Base-by-base conservation (phyloP, 2,329 filamentous ascomycete species). In the Incumbomyces lentus region DNA sequence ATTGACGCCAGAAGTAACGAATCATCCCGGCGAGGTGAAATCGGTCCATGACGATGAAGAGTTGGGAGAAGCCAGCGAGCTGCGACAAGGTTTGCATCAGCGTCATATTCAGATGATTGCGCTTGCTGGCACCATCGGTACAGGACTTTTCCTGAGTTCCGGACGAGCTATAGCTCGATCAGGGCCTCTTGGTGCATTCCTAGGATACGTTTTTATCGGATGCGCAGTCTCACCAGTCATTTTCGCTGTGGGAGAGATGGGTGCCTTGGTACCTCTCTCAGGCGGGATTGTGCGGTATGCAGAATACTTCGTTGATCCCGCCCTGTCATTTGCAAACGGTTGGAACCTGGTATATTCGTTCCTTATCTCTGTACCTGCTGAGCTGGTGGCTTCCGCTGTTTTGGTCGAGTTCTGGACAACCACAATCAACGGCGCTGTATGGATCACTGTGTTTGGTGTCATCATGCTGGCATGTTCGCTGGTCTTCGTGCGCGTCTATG, bases 331-430 rank as follows among this genome's bases (percentile, higher is more conserved):
- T 55, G 69, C 69, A 13, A 59, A 69, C 4, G 69, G 69, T 3
- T 72, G 67, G 66, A n/a, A 39, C 32, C 7, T 47, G 40, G 47
- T 59, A 57, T 61, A 60, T 41, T 65, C 62, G 60, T 64, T 81
- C 82, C 73, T 79, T 14, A 78, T 82, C 48, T 86, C 83, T 0
- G 84, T 78, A 55, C 82, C 82, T 0, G 73, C 87, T 7, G 84
- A 89, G 59, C 69, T 88, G 33, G 84, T 74, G 1, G 79, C 78
- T 13, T 74, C 76, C 17, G 73, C 74, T 32, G 73, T 81, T 1
- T 63, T 82, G 17, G 76, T 82, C 49, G 64, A 77, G 53, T 80
- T 73, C 55, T 82, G 78, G 78, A 61, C 65, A 32, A 71, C 71
- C 2, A 68, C 75, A 45, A 58, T 76, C 19, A 72, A 68, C 53